phyloP scores from a whole-genome alignment of 129 eudicot species.

The Smallanthus sonchifolius region DNA sequence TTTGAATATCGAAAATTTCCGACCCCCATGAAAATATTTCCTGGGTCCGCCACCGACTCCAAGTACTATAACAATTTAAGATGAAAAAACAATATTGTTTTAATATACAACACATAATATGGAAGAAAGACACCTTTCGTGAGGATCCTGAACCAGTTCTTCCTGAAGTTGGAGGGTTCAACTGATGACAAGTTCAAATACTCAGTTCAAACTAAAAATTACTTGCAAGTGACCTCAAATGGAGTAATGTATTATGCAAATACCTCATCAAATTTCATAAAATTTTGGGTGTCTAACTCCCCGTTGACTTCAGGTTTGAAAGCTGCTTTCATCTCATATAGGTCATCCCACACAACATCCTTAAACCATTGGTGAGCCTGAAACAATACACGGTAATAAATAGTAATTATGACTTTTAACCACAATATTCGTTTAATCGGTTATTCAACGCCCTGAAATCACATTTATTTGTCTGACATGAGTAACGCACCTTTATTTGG shows the following conservation, averaged over 20 bases:
- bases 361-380: constrained; percentile 87
- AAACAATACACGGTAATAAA: neutral
- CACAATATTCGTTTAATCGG: no score
- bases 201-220: constrained; percentile 10
- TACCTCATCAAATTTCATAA: constrained; percentile 99
- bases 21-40: no score
- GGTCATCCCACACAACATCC: constrained; percentile 74
- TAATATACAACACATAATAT: no score
- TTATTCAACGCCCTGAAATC: no score
- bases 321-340: constrained; percentile 96
- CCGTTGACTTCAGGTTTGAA: constrained; percentile 87
- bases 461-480: no score
- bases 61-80: neutral
- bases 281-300: constrained; percentile 96
- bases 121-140: constrained; percentile 59
- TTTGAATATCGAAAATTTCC: no score
- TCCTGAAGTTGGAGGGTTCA: constrained; percentile 64
- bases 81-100: neutral
- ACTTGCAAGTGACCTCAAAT: neutral
- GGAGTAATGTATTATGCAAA: neutral
- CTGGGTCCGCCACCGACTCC: no score
- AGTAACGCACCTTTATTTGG: constrained; percentile 69
- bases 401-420: neutral
- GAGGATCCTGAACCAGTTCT: constrained; percentile 85
- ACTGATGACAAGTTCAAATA: constrained; percentile 35